These are phyloP conservation scores for Akebia trifoliata DNA, from an alignment of 164 flowering plant species.

Conservation along the genomic window DNA sequence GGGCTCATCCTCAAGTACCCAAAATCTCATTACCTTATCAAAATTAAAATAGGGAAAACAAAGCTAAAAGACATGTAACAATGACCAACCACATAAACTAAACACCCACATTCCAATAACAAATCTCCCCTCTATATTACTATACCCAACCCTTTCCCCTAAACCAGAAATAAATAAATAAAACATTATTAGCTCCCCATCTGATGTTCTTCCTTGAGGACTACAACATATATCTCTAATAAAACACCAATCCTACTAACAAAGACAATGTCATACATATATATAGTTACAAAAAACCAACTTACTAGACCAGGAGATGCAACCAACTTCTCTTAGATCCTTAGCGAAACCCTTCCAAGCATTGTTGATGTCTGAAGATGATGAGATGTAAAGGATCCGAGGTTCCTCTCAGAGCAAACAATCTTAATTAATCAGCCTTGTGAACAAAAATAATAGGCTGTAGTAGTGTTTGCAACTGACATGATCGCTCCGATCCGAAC, in stretches of 20 bases:
- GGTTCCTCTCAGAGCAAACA: slow-evolving; percentile 85
- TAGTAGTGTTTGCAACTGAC: slow-evolving; percentile 48
- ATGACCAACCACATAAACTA: slow-evolving; percentile 14
- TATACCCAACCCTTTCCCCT: slow-evolving; percentile 29
- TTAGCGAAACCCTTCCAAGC: slow-evolving; percentile 12
- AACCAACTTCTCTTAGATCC: slow-evolving; percentile 3
- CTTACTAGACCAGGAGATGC: slow-evolving; percentile 21
- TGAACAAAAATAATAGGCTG: slow-evolving; percentile 35
- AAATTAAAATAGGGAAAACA: neutral
- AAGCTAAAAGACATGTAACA: slow-evolving; percentile 3
- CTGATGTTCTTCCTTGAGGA: slow-evolving; percentile 19
- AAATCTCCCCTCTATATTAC: slow-evolving; percentile 36
- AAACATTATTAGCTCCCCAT: slow-evolving; percentile 24
- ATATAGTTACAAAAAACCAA: slow-evolving; percentile 24
- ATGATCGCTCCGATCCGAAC: slow-evolving; percentile 79
- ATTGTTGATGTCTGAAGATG: slow-evolving; percentile 3
- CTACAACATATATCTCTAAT: slow-evolving; percentile 23
- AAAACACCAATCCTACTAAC: slow-evolving; percentile 16
- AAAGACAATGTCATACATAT: slow-evolving; percentile 24
- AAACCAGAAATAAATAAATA: slow-evolving; percentile 12
- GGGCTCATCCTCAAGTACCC: no score
- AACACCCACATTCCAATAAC: slow-evolving; percentile 19
- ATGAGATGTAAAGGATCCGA: slow-evolving; percentile 67
- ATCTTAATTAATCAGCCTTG: slow-evolving; percentile 24
- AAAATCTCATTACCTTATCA: no score